phyloP scores from a whole-genome alignment of 2,329 filamentous ascomycete species.

The Fusarium lateritium region DNA sequence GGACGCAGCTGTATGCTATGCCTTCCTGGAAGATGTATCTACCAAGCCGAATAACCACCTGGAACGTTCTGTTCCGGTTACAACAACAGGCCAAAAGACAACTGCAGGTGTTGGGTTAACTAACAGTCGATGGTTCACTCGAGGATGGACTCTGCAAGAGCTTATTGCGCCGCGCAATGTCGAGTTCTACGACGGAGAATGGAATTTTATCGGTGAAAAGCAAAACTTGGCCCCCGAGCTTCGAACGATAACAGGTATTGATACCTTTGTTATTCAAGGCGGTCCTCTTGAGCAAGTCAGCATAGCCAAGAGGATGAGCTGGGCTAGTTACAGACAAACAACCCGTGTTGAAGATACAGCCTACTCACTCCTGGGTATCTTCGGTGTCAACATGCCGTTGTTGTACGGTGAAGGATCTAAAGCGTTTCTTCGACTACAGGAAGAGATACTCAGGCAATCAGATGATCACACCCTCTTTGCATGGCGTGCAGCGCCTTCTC shows the following conservation, averaged over 20 bases:
- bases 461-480: constrained; percentile 28
- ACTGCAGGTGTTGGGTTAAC: neutral
- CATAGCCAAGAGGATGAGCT: constrained; percentile 10
- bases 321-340: constrained; percentile 4
- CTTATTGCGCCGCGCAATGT: constrained; percentile 1
- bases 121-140: constrained; percentile 16
- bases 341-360: constrained; percentile 17
- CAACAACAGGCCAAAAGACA: neutral
- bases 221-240: neutral
- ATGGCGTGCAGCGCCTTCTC: constrained; percentile 10
- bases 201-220: constrained; percentile 11
- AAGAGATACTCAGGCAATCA: constrained; percentile 25
- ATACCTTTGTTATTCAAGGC: constrained; percentile 6
- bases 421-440: constrained; percentile 21
- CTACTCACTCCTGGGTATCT: constrained; percentile 21
- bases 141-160: constrained; percentile 28
- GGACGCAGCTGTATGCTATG: constrained; percentile 20
- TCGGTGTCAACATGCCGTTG: constrained; percentile 26
- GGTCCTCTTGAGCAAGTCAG: constrained; percentile 5
- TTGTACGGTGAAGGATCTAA: constrained; percentile 18
- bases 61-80: neutral
- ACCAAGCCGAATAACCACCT: neutral
- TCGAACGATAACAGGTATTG: neutral
- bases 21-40: constrained; percentile 13
- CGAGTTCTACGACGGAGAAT: constrained; percentile 7